phyloP scores from a whole-genome alignment of 2,329 filamentous ascomycete species.

The Ascosphaera apis region DNA sequence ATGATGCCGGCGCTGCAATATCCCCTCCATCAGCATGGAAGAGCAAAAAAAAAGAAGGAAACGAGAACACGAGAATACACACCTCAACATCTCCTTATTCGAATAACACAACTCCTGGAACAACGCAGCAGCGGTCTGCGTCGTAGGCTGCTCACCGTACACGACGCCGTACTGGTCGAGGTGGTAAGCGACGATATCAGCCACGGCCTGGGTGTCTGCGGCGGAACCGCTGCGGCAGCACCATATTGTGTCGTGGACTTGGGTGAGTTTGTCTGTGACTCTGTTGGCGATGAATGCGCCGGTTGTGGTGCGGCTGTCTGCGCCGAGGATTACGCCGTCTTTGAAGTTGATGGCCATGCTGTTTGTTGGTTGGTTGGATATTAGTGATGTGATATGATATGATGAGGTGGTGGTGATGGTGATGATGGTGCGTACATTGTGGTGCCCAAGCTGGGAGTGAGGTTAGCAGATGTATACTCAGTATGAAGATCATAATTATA shows the following conservation, averaged over 20 bases:
- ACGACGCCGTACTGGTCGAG: slow-evolving; percentile 76
- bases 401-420: no score
- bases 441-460: slow-evolving; percentile 53
- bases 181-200: slow-evolving; percentile 94
- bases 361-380: slow-evolving; percentile 9
- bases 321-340: slow-evolving; percentile 87
- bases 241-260: slow-evolving; percentile 98
- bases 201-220: slow-evolving; percentile 91
- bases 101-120: slow-evolving; percentile 97
- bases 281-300: slow-evolving; percentile 97
- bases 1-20: slow-evolving; percentile 74
- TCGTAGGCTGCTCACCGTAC: slow-evolving; percentile 77
- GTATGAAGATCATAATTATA: slow-evolving; percentile 7
- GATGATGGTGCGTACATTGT: slow-evolving; percentile 71
- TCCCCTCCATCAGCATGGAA: slow-evolving; percentile 4
- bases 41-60: not conserved
- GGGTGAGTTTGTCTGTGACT: slow-evolving; percentile 97
- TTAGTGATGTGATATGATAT: slow-evolving; percentile 8
- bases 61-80: slow-evolving; percentile 14
- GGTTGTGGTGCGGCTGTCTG: slow-evolving; percentile 91
- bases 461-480: slow-evolving; percentile 13
- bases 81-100: slow-evolving; percentile 89
- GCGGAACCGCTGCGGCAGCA: slow-evolving; percentile 96
- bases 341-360: slow-evolving; percentile 99
- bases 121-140: slow-evolving; percentile 80